Base-by-base conservation (phyloP, 495 filamentous ascomycete species). In the Penicillium verhagenii region DNA sequence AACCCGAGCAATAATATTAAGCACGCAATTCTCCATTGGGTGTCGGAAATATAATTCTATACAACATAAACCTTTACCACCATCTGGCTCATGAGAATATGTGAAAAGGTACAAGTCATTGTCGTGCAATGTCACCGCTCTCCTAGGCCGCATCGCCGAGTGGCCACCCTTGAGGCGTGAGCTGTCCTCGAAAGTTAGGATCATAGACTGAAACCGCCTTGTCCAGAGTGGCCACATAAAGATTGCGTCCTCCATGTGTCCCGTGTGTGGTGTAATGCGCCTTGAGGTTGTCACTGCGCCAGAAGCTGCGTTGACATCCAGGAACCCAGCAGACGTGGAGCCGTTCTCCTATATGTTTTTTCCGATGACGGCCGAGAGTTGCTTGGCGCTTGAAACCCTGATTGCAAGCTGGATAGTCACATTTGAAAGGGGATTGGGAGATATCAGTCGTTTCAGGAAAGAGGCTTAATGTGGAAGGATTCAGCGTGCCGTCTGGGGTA, bases 331-430 rank as follows among this genome's bases (percentile, higher is more conserved):
- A 64, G n/a, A 49, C 18, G 43, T 60, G 40, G 19, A 74, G 74
- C n/a, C 57, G 68, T 50, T 73, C 75, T 18, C 56, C 55, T 8
- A 69, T 71, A 45, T 78, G 75, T 19, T 69, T 73, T 18, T 65
- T 63, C 35, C 71, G 66, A 51, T 85, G 81, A n/a, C 81, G 70
- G 54, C 77, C 80, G 1, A 82, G 60, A 53, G 81, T 77, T 50
- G 81, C 79, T 18, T 71, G 71, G 40, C 79, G 61, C 56, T 75
- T 77, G 54, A 80, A 79, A 10, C 56, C 49, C 1, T 56, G 60
- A 47, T 65, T 64, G 40, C 66, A 74, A 13, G 50, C 52, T 7
- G 49, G 42, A 4, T 62, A 20, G 3, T 50, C 49, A 54, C 71
- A 73, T 40, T 25, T 50, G 35, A 61, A 61, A 26, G 28, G 47